Evolutionary conservation across 108 stramenopile genomes (phyloP), one percentile per base, ranked within the genome.

Genomic region (Pseudonitzschia multiseries): DNA sequence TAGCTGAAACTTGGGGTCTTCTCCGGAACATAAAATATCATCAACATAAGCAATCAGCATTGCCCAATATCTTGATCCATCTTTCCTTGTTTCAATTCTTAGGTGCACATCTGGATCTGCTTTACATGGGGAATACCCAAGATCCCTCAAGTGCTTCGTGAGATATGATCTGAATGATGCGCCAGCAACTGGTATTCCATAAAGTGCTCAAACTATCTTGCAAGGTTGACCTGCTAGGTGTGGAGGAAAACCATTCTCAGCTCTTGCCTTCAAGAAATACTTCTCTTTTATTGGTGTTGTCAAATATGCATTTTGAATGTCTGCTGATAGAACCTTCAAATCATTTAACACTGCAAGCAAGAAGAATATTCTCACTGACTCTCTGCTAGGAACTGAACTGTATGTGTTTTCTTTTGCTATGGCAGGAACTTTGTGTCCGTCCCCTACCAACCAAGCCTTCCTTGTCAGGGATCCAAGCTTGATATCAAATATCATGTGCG

Each of bases 271-370:
- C 0, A 62, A 78, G 41, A 50, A 83, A 17, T 81, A 48, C 56
- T 75, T 74, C 53, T 84, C 80, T 4, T 65, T 28, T 29, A 64
- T 75, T n/a, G 27, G 40, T 14, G 70, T 70, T 21, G 69, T 71
- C 4, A 83, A 57, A 53, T 79, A 85, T 28, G 81, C 81, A 59
- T 82, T 85, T 56, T 75, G 54, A 61, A 81, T 73, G 61, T 86
- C 85, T 57, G 65, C 69, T 5, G 74, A 64, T 29, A 68, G 36
- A 0, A 83, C 32, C 0, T 79, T 74, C 17, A 83, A 31, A 17
- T 46, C 77, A 32, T 77, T 78, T 50, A 83, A 36, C 21, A 81
- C 83, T 42, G 84, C 84, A n/a, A 82, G 27, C 0, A 69, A 62
- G 24, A 86, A 48, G 14, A 81, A 74, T 32, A 88, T 76, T 0